Percentiles rank a stretch among this genome's conserved stretches.
These are phyloP conservation scores for Marasmius oreades DNA, from an alignment of 1,284 basidiomycete species.

Conservation along the genomic window DNA sequence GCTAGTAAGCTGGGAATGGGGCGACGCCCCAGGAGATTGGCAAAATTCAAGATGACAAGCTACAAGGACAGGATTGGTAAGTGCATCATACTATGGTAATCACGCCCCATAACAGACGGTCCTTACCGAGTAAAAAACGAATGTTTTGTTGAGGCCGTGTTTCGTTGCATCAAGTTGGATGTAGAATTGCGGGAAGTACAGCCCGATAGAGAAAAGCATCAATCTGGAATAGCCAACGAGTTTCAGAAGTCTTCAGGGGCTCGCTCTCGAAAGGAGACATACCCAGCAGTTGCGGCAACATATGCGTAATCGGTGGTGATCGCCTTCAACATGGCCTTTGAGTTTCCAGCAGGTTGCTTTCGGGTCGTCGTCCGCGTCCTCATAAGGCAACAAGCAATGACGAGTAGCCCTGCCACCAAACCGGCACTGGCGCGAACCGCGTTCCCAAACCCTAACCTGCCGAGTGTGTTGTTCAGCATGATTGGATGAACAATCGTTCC, in stretches of 20 bases:
- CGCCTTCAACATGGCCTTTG: slow-evolving; percentile 8
- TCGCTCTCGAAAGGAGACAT: not conserved
- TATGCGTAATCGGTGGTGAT: slow-evolving; percentile 16
- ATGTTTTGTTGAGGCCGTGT: slow-evolving; percentile 21
- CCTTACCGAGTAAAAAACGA: slow-evolving; percentile 29
- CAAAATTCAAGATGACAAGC: slow-evolving; percentile 30
- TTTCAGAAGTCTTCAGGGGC: not conserved
- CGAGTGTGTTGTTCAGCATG: slow-evolving; percentile 23
- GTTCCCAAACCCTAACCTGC: slow-evolving; percentile 27
- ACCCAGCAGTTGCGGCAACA: slow-evolving; percentile 16
- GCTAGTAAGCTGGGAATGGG: slow-evolving; percentile 26
- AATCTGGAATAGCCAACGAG: slow-evolving; percentile 11
- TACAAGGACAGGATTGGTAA: slow-evolving; percentile 5
- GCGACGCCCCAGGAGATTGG: slow-evolving; percentile 24
- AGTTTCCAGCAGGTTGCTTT: slow-evolving; percentile 6
- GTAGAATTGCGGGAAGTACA: slow-evolving; percentile 29
- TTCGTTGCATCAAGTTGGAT: slow-evolving; percentile 26
- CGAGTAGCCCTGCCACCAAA: slow-evolving; percentile 20
- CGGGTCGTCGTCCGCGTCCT: slow-evolving; percentile 20
- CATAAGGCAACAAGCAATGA: slow-evolving; percentile 26
- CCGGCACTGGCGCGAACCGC: slow-evolving; percentile 26
- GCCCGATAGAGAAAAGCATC: slow-evolving; percentile 18
- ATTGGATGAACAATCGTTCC: slow-evolving; percentile 11
- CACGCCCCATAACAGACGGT: too few species aligned
- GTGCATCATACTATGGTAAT: not conserved